Base-by-base conservation (phyloP, 306 rosid genomes). In the Hippophae tibetana region DNA sequence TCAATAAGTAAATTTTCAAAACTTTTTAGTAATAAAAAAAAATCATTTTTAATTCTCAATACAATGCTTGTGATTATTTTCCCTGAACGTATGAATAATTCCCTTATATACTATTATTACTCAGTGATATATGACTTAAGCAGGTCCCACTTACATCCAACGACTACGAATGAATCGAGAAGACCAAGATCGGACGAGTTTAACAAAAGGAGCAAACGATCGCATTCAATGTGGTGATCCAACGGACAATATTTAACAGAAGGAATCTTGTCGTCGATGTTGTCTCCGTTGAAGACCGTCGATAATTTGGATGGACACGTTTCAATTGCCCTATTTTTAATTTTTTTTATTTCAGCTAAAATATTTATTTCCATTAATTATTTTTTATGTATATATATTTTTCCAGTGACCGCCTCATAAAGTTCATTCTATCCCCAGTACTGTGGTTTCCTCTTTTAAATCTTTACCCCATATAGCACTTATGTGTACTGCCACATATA, bases 381-480 rank as follows among this genome's bases (percentile, higher is more conserved):
- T 4, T 31, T 31, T 18, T 31, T 31, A 31, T 31, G 38, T 31
- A 31, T 31, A 31, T 31, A 31, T 31, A 31, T 31, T 31, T 31
- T 45, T 60, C 42, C 27, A n/a, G 46, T 10, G 47, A 71, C 75
- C 58, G 70, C 70, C 75, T 55, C 41, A 52, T 52, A n/a, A 59
- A 31, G 47, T 27, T 47, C 42, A 2, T 49, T 10, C 12, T 49
- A 12, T 40, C 47, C 27, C 8, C 0, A 25, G 25, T 6, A 42
- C 23, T 23, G 59, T 7, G 2, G 41, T 55, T 14, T 14, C 10
- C 55, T 56, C 54, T 45, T 46, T 12, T 10, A 46, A 43, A 18
- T 7, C 43, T 57, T 50, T 47, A 40, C 47, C 48, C 49, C 55
- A 38, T 56, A 12, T 7, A 47, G 50, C 11, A 47, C 50, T 10